Percentiles rank a stretch among this genome's conserved stretches.
phyloP scores from a whole-genome alignment of 768 basidiomycete species.

The Lactarius trivialis region DNA sequence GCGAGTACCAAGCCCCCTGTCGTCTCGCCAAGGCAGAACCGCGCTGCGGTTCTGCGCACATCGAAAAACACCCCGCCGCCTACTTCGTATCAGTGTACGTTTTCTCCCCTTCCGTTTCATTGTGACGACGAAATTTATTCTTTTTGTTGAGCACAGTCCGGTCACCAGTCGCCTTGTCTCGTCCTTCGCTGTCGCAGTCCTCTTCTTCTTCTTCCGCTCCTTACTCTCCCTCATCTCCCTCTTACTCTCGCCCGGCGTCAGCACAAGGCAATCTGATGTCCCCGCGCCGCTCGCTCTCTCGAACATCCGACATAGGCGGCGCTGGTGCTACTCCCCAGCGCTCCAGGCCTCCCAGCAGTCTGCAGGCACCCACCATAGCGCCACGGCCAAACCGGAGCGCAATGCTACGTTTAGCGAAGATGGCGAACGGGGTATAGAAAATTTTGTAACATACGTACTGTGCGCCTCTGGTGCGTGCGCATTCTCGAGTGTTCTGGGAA shows the following conservation, averaged over 20 bases:
- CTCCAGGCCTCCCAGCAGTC: slow-evolving; percentile 48
- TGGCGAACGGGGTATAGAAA: slow-evolving; percentile 33
- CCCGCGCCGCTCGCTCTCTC: slow-evolving; percentile 32
- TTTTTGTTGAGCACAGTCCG: slow-evolving; percentile 5
- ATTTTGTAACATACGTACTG: neutral
- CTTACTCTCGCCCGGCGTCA: slow-evolving; percentile 8
- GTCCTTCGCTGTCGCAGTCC: slow-evolving; percentile 15
- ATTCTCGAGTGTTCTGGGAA: neutral
- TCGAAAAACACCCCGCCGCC: slow-evolving; percentile 40
- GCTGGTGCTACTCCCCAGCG: slow-evolving; percentile 27
- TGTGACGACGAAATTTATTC: neutral
- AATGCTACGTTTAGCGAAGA: slow-evolving; percentile 60
- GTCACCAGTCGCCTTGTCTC: slow-evolving; percentile 1
- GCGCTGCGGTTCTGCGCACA: slow-evolving; percentile 37
- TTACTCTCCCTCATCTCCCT: neutral
- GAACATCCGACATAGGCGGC: slow-evolving; percentile 38
- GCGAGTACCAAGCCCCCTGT: slow-evolving; percentile 42
- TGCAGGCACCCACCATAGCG: slow-evolving; percentile 51
- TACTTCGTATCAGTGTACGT: slow-evolving; percentile 22
- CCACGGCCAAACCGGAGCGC: slow-evolving; percentile 76
- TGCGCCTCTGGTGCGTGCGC: neutral
- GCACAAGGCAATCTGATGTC: slow-evolving; percentile 9
- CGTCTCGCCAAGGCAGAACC: slow-evolving; percentile 40
- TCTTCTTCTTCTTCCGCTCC: neutral
- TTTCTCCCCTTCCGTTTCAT: neutral